Base-by-base conservation (phyloP, 2,329 filamentous ascomycete species). In the Aspergillus clavatus region DNA sequence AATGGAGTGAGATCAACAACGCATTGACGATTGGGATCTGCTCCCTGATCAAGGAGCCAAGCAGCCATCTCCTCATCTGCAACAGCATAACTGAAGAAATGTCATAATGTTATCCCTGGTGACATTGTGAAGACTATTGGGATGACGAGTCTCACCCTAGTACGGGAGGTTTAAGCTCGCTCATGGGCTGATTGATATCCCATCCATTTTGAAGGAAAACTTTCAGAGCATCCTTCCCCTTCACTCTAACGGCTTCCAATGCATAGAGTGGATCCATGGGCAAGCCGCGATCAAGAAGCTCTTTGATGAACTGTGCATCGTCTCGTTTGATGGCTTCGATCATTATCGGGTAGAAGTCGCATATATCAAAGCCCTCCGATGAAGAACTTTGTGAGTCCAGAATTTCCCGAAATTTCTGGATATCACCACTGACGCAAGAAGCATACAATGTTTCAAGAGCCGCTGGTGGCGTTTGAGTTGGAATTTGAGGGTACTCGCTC, bases 1-100 rank as follows among this genome's bases (percentile, higher is more conserved):
- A 62, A 41, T 38, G 56, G 59, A 0, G 56, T 60, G 14, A 56
- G 45, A 42, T 60, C 49, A 37, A 58, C 51, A 12, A 21, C 7
- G 44, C 48, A 59, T 51, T 46, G 50, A n/a, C 38, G 36, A 48
- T 63, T 61, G 1, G 54, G 56, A 47, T 61, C 50, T 11, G 60
- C 58, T 42, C 52, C 50, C 43, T 58, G 50, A 39, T 62, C 46
- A 40, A 62, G 56, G 11, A 62, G 53, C 58, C 50, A 61, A 43
- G 38, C 21, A 31, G 33, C 38, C 42, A 61, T 60, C 18, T 60
- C 54, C 37, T 55, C 38, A 42, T 61, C 51, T 37, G 24, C 19
- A 36, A 57, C 23, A 6, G 50, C 48, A 47, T 53, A 46, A 6
- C 52, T 61, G 31, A 31, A 38, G 40, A 14, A 42, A 47, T 19